Conservation (phyloP, 371 early-diverging fungal genomes). For the Astathelohania contejeani region DNA sequence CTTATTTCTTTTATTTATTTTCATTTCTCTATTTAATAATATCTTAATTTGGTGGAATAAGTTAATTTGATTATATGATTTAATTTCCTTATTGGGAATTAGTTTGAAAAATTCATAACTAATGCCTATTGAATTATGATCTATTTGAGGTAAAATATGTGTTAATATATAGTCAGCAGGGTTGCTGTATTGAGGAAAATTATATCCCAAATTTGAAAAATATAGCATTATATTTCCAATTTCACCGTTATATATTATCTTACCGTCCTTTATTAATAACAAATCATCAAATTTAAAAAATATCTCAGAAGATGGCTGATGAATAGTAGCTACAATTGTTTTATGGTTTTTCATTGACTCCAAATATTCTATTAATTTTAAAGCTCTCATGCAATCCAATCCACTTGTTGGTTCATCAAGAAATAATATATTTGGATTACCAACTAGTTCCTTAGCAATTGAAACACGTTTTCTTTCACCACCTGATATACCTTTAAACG, state of each 20-base stretch:
- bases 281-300: constrained; percentile 40
- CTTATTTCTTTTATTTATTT: too few species aligned
- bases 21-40: too few species aligned
- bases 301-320: constrained; percentile 45
- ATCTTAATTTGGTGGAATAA: too few species aligned
- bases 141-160: background rate
- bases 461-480: constrained; percentile 57
- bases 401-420: constrained; percentile 59
- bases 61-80: too few species aligned
- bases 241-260: constrained; percentile 53
- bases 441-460: constrained; percentile 56
- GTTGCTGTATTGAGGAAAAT: constrained; percentile 71
- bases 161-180: constrained; percentile 73
- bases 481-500: too few species aligned
- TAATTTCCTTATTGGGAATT: too few species aligned
- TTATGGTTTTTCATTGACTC: too few species aligned
- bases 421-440: constrained; percentile 56
- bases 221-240: constrained; percentile 52
- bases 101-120: too few species aligned
- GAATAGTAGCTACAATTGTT: constrained; percentile 12
- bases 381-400: constrained; percentile 48
- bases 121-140: too few species aligned
- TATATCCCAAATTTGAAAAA: constrained; percentile 58
- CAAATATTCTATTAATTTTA: constrained; percentile 35
- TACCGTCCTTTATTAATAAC: constrained; percentile 23